Evolutionary conservation across 192 early-diverging fungal species (phyloP), one percentile per base, ranked within the genome.

Genomic region (Backusella psychrophila): DNA sequence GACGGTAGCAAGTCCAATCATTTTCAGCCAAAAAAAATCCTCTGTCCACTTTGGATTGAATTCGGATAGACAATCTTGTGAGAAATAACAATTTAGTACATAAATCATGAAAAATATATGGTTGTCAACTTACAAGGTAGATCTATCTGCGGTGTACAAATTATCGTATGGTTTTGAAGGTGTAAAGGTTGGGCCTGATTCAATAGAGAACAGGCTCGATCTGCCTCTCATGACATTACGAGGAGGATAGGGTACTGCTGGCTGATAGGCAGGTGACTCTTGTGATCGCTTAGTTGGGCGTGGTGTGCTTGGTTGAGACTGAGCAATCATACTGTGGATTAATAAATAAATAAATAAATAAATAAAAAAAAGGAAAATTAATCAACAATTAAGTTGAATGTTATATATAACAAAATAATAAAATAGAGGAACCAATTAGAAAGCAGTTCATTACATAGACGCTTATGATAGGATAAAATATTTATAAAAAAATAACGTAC

Each of bases 1-100:
- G 88, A n/a, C 94, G 85, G 77, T 96, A 96, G 79, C 94, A 95
- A 8, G 94, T 94, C 94, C 94, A 96, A 68, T 91, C 91, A 56
- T 80, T 77, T 31, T 91, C 90, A 1, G 93, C 87, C 33, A 94
- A 73, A 71, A 95, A 94, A 81, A 95, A 95, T 1, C 94, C 94
- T 29, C 91, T 83, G 69, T 95, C 94, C 4, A 96, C 86, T 34
- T 91, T 91, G 12, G 92, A 86, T 68, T 86, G 76, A 53, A 94
- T 31, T 12, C 77, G 73, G 17, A 87, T 76, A 23, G 85, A 85
- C 78, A 89, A 89, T 4, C 87, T 91, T 69, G 1, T 53, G 31
- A 38, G 29, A 59, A 38, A 69, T 29, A 34, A 68, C 8, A 38
- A 56, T 56, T 34, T 8, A 38, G 44, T 59, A 66, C 39, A 63